Evolutionary conservation across 176 grass and related monocot species (phyloP).

Genomic region (Alloteropsis semialata): DNA sequence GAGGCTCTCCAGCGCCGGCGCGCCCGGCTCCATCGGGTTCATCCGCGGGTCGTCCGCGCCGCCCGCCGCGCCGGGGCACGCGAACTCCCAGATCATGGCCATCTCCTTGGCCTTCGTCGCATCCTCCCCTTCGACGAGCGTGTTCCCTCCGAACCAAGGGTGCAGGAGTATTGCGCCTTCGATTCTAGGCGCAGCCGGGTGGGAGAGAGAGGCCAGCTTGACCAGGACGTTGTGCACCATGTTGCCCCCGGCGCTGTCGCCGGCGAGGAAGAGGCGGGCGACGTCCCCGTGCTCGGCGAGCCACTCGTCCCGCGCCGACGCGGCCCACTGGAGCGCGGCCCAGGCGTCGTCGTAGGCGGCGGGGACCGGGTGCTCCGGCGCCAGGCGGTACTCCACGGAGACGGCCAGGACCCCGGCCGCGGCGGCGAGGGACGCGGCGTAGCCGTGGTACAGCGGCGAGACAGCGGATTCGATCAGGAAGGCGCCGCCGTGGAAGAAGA

Average conservation of each 20-base stretch:
- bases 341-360: slow-evolving; percentile 56
- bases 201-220: background rate
- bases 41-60: slow-evolving; percentile 51
- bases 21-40: slow-evolving; percentile 38
- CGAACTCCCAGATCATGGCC: slow-evolving; percentile 45
- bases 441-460: slow-evolving; percentile 41
- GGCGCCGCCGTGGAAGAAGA: slow-evolving; percentile 66
- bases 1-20: slow-evolving; percentile 25
- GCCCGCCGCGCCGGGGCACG: slow-evolving; percentile 34
- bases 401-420: slow-evolving; percentile 33
- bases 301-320: slow-evolving; percentile 40
- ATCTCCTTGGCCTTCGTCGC: background rate
- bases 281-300: slow-evolving; percentile 48
- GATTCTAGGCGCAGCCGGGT: background rate
- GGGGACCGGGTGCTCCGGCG: slow-evolving; percentile 46
- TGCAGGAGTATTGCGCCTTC: slow-evolving; percentile 47
- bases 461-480: slow-evolving; percentile 54
- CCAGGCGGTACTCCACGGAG: slow-evolving; percentile 57
- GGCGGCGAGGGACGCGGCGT: slow-evolving; percentile 52
- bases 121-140: slow-evolving; percentile 22
- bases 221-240: slow-evolving; percentile 56
- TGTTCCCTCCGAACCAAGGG: slow-evolving; percentile 42
- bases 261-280: slow-evolving; percentile 51
- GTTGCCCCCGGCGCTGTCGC: slow-evolving; percentile 66
- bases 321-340: slow-evolving; percentile 36